Percentiles rank a stretch among this genome's conserved stretches.
phyloP scores from a whole-genome alignment of 2,329 filamentous ascomycete genomes.

The Pyrenochaeta sp. region DNA sequence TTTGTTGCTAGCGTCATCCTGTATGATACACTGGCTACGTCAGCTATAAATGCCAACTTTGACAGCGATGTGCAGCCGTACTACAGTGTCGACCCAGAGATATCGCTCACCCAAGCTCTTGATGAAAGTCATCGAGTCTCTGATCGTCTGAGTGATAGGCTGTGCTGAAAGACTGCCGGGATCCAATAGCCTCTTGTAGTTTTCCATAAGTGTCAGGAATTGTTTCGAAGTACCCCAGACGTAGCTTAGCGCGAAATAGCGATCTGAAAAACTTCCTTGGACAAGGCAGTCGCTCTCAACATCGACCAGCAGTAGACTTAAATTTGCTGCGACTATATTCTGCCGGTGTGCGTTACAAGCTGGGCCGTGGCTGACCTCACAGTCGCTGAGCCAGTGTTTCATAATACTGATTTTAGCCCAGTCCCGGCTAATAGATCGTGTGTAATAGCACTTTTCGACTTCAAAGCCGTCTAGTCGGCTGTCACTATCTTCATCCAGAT shows the following conservation, averaged over 20 bases:
- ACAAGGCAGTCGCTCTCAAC: conserved; percentile 1
- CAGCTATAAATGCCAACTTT: neutral
- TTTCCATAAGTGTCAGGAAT: conserved; percentile 4
- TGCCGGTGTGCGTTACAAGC: conserved; percentile 3
- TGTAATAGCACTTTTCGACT: neutral
- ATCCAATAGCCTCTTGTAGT: conserved; percentile 1
- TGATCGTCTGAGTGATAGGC: conserved; percentile 8
- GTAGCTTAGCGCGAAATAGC: conserved; percentile 10
- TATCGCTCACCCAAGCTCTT: conserved; percentile 8
- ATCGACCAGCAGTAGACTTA: conserved; percentile 5
- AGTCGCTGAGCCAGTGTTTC: conserved; percentile 6
- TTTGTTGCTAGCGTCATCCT: conserved; percentile 8
- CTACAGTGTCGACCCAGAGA: conserved; percentile 11
- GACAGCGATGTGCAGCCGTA: neutral
- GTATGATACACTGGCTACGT: conserved; percentile 4
- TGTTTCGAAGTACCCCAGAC: conserved; percentile 12
- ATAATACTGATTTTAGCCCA: conserved; percentile 4
- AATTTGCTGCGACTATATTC: neutral
- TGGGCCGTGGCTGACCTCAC: conserved; percentile 1
- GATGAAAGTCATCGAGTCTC: conserved; percentile 6
- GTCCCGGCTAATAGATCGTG: neutral
- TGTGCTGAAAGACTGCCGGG: conserved; percentile 1
- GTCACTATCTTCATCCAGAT: neutral
- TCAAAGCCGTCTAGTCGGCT: conserved; percentile 1
- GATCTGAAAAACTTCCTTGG: neutral